Base-by-base conservation (phyloP, 2,329 filamentous ascomycete genomes). In the Exophiala alcalophila region DNA sequence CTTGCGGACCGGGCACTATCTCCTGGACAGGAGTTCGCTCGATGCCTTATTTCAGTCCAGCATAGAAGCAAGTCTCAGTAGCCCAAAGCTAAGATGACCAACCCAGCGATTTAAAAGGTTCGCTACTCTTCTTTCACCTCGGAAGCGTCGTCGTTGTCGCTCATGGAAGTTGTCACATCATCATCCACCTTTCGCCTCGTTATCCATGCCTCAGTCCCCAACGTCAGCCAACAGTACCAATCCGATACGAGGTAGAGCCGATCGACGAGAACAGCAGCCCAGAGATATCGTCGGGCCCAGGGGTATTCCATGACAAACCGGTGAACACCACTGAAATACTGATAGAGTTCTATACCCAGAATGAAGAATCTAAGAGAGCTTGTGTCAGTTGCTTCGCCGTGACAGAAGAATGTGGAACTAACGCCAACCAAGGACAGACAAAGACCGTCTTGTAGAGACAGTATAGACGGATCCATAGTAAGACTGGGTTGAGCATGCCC, bases 401-500 rank as follows among this genome's bases (percentile, higher is more conserved):
- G 15, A 38, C 12, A n/a, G 23, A n/a, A n/a, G n/a, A 7, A 28
- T 26, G n/a, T 9, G 14, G 28, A 24, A 41, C 38, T 33, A 25
- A 34, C 38, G 38, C 39, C 10, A 42, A 34, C 25, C 30, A 28
- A 10, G 30, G 39, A 34, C 14, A 32, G 18, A 19, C n/a, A 18
- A 14, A 10, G 15, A 29, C n/a, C 20, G 15, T 42, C n/a, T 27
- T 42, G 29, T 26, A 42, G 12, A 33, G 25, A 2, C 18, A 27
- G 12, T 32, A 42, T 3, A 42, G 14, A 2, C 39, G 30, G 9
- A 42, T 12, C 39, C 39, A 42, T 19, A 35, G 8, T 5, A 42
- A 18, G 14, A 42, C 18, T 12, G 39, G 39, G 12, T 42, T 42
- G 14, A 42, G 39, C 39, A 42, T 42, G 4, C 29, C 39, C 30